Conservation (phyloP, 2,329 filamentous ascomycete species). For the Teratosphaeria destructans region DNA sequence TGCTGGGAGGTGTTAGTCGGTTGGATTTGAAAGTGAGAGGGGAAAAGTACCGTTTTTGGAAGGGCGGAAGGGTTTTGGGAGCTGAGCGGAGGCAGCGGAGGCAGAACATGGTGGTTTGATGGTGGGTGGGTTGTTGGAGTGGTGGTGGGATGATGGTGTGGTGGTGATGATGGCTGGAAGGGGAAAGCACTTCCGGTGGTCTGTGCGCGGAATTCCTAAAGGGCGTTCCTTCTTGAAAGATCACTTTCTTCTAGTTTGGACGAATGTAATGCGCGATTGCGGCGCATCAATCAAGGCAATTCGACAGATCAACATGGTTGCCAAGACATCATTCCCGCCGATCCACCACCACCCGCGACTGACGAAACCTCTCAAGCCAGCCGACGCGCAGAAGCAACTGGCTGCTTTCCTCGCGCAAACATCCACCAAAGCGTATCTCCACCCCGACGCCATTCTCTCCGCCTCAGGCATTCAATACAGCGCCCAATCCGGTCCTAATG, state of each 20-base stretch:
- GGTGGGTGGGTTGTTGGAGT: neutral
- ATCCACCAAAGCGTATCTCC: conserved; percentile 33
- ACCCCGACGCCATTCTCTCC: conserved; percentile 38
- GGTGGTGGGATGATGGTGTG: neutral
- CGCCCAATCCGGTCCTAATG: conserved; percentile 32
- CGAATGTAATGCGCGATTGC: neutral
- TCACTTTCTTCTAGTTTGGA: neutral
- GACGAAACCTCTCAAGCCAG: conserved; percentile 21
- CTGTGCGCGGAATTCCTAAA: neutral
- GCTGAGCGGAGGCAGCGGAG: conserved; percentile 8
- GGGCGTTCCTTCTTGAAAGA: neutral
- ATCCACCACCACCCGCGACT: conserved; percentile 22
- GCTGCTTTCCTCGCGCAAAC: conserved; percentile 32
- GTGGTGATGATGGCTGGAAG: neutral
- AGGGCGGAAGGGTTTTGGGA: conserved; percentile 1
- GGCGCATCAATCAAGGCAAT: neutral
- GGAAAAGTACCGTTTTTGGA: neutral
- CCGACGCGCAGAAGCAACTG: conserved; percentile 27
- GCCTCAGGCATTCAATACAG: conserved; percentile 33
- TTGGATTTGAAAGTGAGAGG: neutral
- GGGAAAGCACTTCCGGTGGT: neutral
- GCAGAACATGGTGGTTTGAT: conserved; percentile 9
- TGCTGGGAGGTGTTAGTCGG: conserved; percentile 3
- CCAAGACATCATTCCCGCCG: conserved; percentile 23
- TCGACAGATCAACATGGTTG: conserved; percentile 1